A percentile compares a stretch with the other conserved stretches of the same genome.
These are phyloP conservation scores for Mytilinidion resinicola DNA, from an alignment of 495 filamentous ascomycete species.

Conservation along the genomic window DNA sequence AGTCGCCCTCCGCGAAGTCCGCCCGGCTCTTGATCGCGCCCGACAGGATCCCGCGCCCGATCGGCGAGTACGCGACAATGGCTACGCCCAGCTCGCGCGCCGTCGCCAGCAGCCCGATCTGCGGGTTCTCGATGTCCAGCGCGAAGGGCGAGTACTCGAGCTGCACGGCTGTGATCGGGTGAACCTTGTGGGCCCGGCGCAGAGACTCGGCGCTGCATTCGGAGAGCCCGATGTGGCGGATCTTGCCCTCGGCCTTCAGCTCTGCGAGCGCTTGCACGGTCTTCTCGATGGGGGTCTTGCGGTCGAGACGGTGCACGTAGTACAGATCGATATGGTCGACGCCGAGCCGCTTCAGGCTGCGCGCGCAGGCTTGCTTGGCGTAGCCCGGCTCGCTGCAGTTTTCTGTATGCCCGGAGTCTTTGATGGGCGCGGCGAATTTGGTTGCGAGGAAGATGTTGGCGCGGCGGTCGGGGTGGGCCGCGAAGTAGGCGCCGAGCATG, in stretches of 20 bases:
- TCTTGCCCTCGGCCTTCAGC: constrained; percentile 23
- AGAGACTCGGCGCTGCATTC: constrained; percentile 37
- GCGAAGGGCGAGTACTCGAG: constrained; percentile 57
- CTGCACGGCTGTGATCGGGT: constrained; percentile 54
- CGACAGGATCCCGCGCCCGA: constrained; percentile 44
- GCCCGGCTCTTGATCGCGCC: constrained; percentile 32
- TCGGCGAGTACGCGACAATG: constrained; percentile 42
- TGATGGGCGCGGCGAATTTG: constrained; percentile 47
- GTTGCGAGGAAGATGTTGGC: constrained; percentile 55
- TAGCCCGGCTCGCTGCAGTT: constrained; percentile 41
- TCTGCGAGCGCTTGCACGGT: constrained; percentile 17
- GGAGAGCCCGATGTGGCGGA: constrained; percentile 47
- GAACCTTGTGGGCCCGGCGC: constrained; percentile 49
- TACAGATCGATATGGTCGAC: constrained; percentile 44
- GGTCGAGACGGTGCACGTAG: constrained; percentile 22
- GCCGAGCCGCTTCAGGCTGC: constrained; percentile 42
- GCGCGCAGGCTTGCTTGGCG: constrained; percentile 41
- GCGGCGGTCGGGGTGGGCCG: constrained; percentile 43
- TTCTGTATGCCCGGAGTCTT: neutral
- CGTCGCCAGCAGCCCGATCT: constrained; percentile 47
- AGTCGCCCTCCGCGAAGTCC: constrained; percentile 36
- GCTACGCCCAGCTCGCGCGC: constrained; percentile 49
- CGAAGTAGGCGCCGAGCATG: constrained; percentile 52
- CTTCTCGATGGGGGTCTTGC: constrained; percentile 25
- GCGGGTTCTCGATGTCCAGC: constrained; percentile 48